Base-by-base conservation (phyloP, 768 basidiomycete species). In the Tulasnella sp. region DNA sequence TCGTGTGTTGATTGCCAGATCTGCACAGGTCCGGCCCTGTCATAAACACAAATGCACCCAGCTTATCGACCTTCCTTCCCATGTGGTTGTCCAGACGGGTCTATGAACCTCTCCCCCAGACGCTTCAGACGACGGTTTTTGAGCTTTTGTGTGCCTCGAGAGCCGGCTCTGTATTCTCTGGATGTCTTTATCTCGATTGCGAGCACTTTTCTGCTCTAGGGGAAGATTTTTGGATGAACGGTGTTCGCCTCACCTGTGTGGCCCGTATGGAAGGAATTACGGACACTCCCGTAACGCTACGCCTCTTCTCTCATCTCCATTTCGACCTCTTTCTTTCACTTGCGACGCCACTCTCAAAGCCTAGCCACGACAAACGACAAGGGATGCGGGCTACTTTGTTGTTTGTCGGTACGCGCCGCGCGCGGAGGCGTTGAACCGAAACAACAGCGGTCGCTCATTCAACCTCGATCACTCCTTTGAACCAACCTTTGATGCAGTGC, bases 21-120 rank as follows among this genome's bases (percentile, higher is more conserved):
- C 58, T 64, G 58, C 58, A 64, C 58, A 64, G 42, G 58, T 64
- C 58, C 58, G 25, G 58, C 58, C 58, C 58, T 64, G 58, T 64
- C 58, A 9, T 29, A 14, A 25, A 64, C 31, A 25, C 58, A 64
- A 64, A 64, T 64, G 22, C 58, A 64, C 58, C 29, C 58, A 34
- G 29, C 58, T 64, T 64, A 64, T 64, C 58, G 25, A 64, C 58
- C 58, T 64, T 64, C 58, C 0, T 34, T 64, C 58, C 58, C 58
- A 64, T 64, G 58, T 64, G 58, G 58, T 6, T 64, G 58, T 64
- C 58, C 58, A 34, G 58, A 49, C n/a, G 49, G 49, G 49, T 49
- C 49, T 49, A 49, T n/a, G 49, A 49, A 49, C 49, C 49, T 49
- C 49, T n/a, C 7, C 2, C 3, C n/a, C 22, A n/a, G 22, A n/a